Base-by-base conservation (phyloP, 129 eudicot genomes). In the Arctium lappa region DNA sequence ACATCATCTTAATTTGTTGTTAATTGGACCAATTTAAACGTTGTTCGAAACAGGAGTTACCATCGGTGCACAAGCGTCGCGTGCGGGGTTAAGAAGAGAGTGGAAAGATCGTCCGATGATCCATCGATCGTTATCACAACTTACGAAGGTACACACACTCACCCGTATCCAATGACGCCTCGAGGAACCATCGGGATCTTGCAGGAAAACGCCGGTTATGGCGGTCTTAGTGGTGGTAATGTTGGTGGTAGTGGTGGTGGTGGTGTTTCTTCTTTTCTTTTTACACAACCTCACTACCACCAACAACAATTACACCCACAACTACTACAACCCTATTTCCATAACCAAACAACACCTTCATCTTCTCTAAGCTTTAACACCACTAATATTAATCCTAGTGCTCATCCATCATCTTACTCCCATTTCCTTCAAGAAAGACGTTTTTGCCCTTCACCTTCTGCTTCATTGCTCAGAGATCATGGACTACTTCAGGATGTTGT, bases 21-120 rank as follows among this genome's bases (percentile, higher is more conserved):
- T 78, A 66, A 69, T 79, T 71, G 15, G 34, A 33, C 8, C 36
- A 8, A 37, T 46, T 87, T 73, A 5, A 33, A 56, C 13, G 66
- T 76, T 86, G 73, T 37, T 72, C 8, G 11, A 73, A 34, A 66
- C 83, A 92, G 97, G 97, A 95, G 99, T 87, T 95, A 95, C 83
- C 94, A 95, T 82, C 89, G 99, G 77, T 95, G 99, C 91, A 95
- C 99, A 53, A 93, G 89, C 71, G 82, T 97, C 83, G 84, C 92
- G 31, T 95, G 99, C 80, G 99, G 99, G 18, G 99, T 93, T 79
- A 91, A 93, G 85, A 95, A 95, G 84, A 85, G 99, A 75, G 99
- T 95, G 9, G 99, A 95, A 83, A 84, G 99, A 79, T 95, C 97
- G 27, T 88, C 86, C 0, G 92, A 93, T 6, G 99, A 95, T 80